phyloP scores from a whole-genome alignment of 169 alveolate species.

The Plasmodium gallinaceum region DNA sequence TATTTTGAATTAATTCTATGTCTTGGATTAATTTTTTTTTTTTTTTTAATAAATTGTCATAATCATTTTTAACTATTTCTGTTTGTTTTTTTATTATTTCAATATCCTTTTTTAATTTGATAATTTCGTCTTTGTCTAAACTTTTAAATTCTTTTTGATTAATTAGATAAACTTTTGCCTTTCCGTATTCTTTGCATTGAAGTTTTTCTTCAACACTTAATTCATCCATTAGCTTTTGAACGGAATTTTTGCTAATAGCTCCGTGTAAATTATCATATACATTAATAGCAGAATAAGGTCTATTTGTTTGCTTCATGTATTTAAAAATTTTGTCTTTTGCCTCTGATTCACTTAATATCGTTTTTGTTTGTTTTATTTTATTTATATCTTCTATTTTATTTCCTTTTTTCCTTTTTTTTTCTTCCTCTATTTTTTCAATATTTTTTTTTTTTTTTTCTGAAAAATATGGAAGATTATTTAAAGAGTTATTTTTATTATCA shows the following conservation, averaged over 20 bases:
- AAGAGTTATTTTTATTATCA: too few relatives aligned
- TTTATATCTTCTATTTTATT: conserved; percentile 20
- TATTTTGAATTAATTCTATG: conserved; percentile 48
- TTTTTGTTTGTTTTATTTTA: conserved; percentile 30
- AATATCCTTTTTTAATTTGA: conserved; percentile 41
- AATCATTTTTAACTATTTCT: conserved; percentile 43
- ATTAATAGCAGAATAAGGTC: conserved; percentile 88
- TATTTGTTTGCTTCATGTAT: conserved; percentile 86
- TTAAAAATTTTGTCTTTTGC: conserved; percentile 82
- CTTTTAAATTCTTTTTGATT: conserved; percentile 82
- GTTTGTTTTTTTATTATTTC: conserved; percentile 32
- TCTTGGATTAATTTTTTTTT: conserved; percentile 60
- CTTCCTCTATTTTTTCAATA: not conserved
- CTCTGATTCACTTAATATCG: conserved; percentile 42
- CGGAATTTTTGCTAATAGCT: conserved; percentile 80
- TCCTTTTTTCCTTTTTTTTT: conserved; percentile 19
- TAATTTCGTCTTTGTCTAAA: conserved; percentile 34
- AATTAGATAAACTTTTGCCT: conserved; percentile 87
- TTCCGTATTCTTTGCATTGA: conserved; percentile 88
- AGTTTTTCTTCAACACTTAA: conserved; percentile 80
- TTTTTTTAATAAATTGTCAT: conserved; percentile 40
- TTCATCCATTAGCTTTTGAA: conserved; percentile 85
- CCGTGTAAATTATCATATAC: conserved; percentile 86
- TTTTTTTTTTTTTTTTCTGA: not conserved
- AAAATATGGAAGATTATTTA: too few relatives aligned